These are phyloP conservation scores for Cucurbita pepo DNA, from an alignment of 306 rosid genomes.

Conservation along the genomic window DNA sequence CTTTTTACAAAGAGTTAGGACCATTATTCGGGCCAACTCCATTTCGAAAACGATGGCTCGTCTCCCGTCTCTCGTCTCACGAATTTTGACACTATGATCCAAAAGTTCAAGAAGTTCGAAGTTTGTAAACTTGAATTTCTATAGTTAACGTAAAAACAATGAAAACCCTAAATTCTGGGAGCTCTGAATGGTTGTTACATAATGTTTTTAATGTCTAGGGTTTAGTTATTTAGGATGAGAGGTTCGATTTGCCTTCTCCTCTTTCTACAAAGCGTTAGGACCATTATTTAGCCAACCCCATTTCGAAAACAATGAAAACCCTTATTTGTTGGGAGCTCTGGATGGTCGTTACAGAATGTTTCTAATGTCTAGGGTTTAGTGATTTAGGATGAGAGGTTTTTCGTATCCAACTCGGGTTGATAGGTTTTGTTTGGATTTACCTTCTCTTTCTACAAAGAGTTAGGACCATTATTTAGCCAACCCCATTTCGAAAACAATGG, in stretches of 20 bases:
- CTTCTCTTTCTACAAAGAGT: background rate
- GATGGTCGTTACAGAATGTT: too few species aligned
- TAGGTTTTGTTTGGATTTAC: background rate
- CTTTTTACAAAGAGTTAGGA: background rate
- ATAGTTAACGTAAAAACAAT: too few species aligned
- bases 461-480: constrained; percentile 1
- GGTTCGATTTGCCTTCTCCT: background rate
- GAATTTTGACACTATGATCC: background rate
- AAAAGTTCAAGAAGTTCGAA: background rate
- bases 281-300: constrained; percentile 1
- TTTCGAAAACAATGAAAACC: too few species aligned
- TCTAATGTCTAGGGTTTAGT: too few species aligned
- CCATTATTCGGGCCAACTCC: constrained; percentile 3
- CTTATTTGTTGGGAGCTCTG: background rate
- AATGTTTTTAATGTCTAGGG: too few species aligned
- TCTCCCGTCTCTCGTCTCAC: too few species aligned
- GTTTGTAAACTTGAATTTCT: too few species aligned
- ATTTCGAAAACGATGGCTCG: background rate
- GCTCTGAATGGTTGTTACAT: too few species aligned
- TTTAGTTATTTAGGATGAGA: too few species aligned
- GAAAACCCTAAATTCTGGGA: too few species aligned
- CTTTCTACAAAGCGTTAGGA: background rate
- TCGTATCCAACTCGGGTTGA: too few species aligned
- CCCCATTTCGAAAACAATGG: background rate
- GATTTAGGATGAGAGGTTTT: too few species aligned